Evolutionary conservation across 257 asterid species (phyloP), one percentile per base, ranked within the genome.

Genomic region (Primulina eburnea): DNA sequence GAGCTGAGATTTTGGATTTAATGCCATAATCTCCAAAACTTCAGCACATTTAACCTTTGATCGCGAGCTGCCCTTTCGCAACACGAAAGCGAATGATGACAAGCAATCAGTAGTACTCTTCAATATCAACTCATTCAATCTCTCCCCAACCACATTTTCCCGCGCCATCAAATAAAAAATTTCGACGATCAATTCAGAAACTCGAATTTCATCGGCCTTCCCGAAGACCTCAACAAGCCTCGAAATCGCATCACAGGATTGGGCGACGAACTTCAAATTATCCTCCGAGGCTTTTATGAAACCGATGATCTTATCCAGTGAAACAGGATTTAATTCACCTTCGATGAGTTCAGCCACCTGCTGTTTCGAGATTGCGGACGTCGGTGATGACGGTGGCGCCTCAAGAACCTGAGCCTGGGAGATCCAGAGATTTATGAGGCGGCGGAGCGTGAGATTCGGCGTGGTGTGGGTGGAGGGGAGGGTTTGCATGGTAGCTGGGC

Each of bases 401-500:
- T 62, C 82, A 24, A 69, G 7, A 65, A 60, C 61, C 32, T 68
- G 85, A 34, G 89, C 72, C 53, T 89, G 96, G 43, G 86, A 73
- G 80, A 84, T 75, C 90, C 96, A 89, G 40, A 82, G 84, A n/a
- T 81, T 78, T 79, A 92, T 92, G 77, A 92, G 95, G 75, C 93
- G 85, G 65, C 97, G 96, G 79, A 92, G 95, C 56, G 98, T 90
- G 78, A 90, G 89, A 66, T 92, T 92, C 0, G 98, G 98, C 3
- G 82, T 84, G 71, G 89, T 80, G 78, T 76, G 82, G 16, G 92
- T 90, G 62, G 92, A 84, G 2, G 81, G 88, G 37, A 92, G 90
- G 29, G 83, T 81, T 43, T 88, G 96, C 95, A 90, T 88, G 76
- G 98, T 92, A 38, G 97, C 96, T 28, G 98, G 98, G 9, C 98